phyloP scores from a whole-genome alignment of 352 stramenopile species.

The Pythium dissotocum region DNA sequence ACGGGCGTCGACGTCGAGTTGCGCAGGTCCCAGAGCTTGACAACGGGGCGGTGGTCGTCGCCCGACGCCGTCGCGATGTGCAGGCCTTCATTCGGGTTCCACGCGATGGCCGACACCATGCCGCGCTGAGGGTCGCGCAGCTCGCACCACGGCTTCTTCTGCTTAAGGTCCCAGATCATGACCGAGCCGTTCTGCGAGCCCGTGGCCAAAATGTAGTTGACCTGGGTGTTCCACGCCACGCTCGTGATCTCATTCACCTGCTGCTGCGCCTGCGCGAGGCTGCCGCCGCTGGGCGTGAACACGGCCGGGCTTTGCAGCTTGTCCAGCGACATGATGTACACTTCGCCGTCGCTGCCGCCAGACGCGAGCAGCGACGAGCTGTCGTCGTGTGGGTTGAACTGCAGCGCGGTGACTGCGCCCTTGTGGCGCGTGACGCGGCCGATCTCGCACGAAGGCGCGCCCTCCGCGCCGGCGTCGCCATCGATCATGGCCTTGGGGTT shows the following conservation, averaged over 20 bases:
- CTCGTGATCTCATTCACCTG: constrained; percentile 88
- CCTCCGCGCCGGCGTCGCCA: constrained; percentile 31
- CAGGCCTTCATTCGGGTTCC: constrained; percentile 98
- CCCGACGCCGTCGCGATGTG: constrained; percentile 96
- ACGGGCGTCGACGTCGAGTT: constrained; percentile 97
- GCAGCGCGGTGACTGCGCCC: constrained; percentile 90
- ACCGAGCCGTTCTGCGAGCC: constrained; percentile 93
- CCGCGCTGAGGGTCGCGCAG: constrained; percentile 89
- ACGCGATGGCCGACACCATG: constrained; percentile 92
- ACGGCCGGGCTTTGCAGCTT: constrained; percentile 88
- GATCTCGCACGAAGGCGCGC: constrained; percentile 56
- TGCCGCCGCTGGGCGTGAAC: constrained; percentile 84
- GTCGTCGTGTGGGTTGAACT: constrained; percentile 96
- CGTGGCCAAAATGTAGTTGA: constrained; percentile 97
- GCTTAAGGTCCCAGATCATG: constrained; percentile 97
- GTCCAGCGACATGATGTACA: constrained; percentile 95
- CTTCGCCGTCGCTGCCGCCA: constrained; percentile 92
- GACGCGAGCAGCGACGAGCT: constrained; percentile 93
- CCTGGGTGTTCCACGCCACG: constrained; percentile 97
- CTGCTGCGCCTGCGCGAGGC: constrained; percentile 51
- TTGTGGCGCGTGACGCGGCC: constrained; percentile 86
- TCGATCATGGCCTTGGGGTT: constrained; percentile 91
- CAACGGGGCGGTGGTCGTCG: constrained; percentile 94
- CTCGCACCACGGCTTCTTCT: constrained; percentile 98
- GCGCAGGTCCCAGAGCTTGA: constrained; percentile 98